Percentiles rank a stretch among this genome's conserved stretches.
Evolutionary conservation across 2,329 filamentous ascomycete genomes (phyloP).

Genomic region (Colletotrichum sojae): DNA sequence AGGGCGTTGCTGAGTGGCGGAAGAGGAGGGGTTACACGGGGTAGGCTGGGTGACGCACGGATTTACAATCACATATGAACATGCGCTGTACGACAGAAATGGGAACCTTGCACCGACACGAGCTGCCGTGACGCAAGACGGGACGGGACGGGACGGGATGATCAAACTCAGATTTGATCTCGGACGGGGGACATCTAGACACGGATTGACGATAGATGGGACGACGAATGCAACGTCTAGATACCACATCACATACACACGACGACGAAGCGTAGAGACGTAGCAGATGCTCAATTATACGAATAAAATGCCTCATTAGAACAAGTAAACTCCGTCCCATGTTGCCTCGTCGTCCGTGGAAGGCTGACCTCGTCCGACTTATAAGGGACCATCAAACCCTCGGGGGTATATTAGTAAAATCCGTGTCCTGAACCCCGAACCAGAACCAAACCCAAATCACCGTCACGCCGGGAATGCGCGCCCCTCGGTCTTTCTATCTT

Average conservation of each 20-base stretch:
- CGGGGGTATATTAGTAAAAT: slow-evolving; percentile 31
- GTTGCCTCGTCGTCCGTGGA: slow-evolving; percentile 15
- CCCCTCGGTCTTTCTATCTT: slow-evolving; percentile 11
- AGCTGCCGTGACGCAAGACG: not conserved
- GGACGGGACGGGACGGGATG: slow-evolving; percentile 13
- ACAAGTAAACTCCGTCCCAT: slow-evolving; percentile 30
- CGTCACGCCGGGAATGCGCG: not conserved
- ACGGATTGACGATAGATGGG: not conserved
- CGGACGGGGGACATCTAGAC: slow-evolving; percentile 9
- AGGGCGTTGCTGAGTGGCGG: slow-evolving; percentile 86
- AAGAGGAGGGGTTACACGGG: slow-evolving; percentile 70
- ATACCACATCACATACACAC: too few species aligned
- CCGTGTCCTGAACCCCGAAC: not conserved
- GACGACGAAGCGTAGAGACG: too few species aligned
- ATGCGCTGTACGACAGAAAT: not conserved
- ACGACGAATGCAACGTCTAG: too few species aligned
- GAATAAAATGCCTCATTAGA: not conserved
- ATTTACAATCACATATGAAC: too few species aligned
- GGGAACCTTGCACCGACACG: not conserved
- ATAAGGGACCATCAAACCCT: slow-evolving; percentile 14
- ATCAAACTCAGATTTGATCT: not conserved
- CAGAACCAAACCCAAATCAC: slow-evolving; percentile 8
- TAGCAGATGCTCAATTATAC: not conserved
- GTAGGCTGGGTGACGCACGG: not conserved
- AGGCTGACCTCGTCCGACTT: not conserved